These are phyloP conservation scores for Serendipita indica DNA, from an alignment of 768 basidiomycete genomes.

Conservation along the genomic window DNA sequence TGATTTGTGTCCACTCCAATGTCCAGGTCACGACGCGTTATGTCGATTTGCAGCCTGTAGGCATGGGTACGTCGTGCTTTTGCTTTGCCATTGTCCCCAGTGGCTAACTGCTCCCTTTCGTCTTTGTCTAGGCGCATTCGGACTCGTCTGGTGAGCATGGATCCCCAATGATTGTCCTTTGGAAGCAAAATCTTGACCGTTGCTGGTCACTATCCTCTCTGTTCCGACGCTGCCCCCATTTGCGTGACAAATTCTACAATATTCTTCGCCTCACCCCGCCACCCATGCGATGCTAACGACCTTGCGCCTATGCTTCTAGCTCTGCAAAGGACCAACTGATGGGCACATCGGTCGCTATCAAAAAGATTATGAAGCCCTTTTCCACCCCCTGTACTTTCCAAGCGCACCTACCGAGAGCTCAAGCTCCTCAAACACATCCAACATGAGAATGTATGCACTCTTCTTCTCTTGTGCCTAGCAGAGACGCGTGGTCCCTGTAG, in stretches of 20 bases:
- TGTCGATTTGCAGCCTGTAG: constrained; percentile 97
- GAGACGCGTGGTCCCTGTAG: background rate
- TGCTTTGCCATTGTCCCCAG: constrained; percentile 9
- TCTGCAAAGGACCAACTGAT: constrained; percentile 93
- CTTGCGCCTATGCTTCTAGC: too few species aligned
- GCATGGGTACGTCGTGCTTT: constrained; percentile 64
- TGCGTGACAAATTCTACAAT: too few species aligned
- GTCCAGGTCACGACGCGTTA: constrained; percentile 89
- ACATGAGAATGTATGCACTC: constrained; percentile 75
- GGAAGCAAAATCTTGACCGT: background rate
- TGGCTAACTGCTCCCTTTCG: background rate
- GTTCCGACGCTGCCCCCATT: too few species aligned
- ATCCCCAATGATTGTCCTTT: too few species aligned
- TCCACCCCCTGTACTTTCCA: constrained; percentile 95
- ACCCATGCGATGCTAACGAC: background rate
- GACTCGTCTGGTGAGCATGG: constrained; percentile 76
- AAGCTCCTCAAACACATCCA: constrained; percentile 97
- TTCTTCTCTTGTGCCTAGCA: background rate
- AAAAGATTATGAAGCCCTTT: constrained; percentile 99
- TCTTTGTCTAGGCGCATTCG: constrained; percentile 63
- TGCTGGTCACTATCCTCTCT: too few species aligned
- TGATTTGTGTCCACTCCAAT: constrained; percentile 4
- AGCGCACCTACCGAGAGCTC: constrained; percentile 93
- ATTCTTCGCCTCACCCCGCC: constrained; percentile 10
- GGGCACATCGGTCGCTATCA: constrained; percentile 88